Base-by-base conservation (phyloP, 139 green algal genomes). In the Raphidocelis subcapitata region DNA sequence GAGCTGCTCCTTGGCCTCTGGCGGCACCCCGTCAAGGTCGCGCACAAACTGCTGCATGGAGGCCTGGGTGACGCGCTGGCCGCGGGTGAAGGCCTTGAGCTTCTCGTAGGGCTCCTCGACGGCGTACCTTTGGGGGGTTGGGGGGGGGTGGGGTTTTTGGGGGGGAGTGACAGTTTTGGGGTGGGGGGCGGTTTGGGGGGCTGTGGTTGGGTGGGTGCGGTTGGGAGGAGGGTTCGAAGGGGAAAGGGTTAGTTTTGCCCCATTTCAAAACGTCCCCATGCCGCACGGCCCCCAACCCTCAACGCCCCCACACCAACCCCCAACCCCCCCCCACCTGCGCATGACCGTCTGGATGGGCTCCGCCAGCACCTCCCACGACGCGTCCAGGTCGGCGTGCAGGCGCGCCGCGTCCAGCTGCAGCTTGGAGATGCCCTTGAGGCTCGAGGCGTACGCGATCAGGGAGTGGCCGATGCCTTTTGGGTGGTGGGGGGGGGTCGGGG, bases 31-130 rank as follows among this genome's bases (percentile, higher is more conserved):
- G 20, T 92, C 83, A 26, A 97, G 63, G 32, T 69, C 81, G 16
- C 14, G n/a, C 52, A 96, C 80, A 79, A 96, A 88, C 36, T 68
- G 47, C 47, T 76, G 69, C 86, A 94, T 91, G 55, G 55, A 81
- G 3, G 86, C 77, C 64, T 84, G 80, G 0, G 88, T 96, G 3
- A 99, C 90, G 5, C 67, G 47, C 55, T 93, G 76, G 0, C 96
- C 96, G 4, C 96, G 84, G 1, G 96, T 99, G 78, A 97, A 94
- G 15, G 92, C 95, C 85, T 99, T 99, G 36, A 99, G 89, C 89
- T 98, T 98, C 85, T 99, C 96, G 73, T 99, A 99, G 2, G 96
- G 94, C 81, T 99, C 91, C 12, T 88, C 81, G 16, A 99, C 86
- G 23, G 78, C 92, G 73, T 99, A 97, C 26, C 92, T 87, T 63